A percentile compares a stretch with the other conserved stretches of the same genome.
Evolutionary conservation across 371 early-diverging fungal species (phyloP).

Genomic region (Mucor irregularis): DNA sequence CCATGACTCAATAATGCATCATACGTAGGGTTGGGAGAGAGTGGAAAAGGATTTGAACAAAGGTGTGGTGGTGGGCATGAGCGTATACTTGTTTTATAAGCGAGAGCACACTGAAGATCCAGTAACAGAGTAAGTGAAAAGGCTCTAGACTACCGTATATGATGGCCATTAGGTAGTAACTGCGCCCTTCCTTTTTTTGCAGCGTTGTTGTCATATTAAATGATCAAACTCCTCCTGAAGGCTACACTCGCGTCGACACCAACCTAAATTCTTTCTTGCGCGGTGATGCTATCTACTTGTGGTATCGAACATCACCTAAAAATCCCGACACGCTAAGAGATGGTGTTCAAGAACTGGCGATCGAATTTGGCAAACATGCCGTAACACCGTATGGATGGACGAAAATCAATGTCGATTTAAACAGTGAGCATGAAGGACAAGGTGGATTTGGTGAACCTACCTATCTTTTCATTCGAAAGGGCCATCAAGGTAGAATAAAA

Average conservation of each 20-base stretch:
- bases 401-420: slow-evolving; percentile 33
- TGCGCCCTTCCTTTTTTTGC: no score
- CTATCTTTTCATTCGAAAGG: slow-evolving; percentile 26
- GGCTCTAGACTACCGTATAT: no score
- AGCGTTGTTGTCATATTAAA: slow-evolving; percentile 35
- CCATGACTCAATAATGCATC: no score
- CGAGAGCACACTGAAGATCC: slow-evolving; percentile 20
- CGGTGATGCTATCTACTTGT: slow-evolving; percentile 38
- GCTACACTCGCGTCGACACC: slow-evolving; percentile 35
- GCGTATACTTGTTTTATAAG: slow-evolving; percentile 45
- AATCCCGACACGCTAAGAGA: slow-evolving; percentile 18
- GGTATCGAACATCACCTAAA: slow-evolving; percentile 25
- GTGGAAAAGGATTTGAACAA: slow-evolving; percentile 36
- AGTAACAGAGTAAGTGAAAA: slow-evolving; percentile 44
- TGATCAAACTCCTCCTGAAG: slow-evolving; percentile 41
- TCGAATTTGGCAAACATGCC: slow-evolving; percentile 32
- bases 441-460: slow-evolving; percentile 41
- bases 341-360: slow-evolving; percentile 30
- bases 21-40: slow-evolving; percentile 32
- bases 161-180: not conserved
- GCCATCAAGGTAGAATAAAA: slow-evolving; percentile 28
- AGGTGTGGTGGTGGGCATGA: slow-evolving; percentile 47
- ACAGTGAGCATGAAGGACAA: slow-evolving; percentile 28
- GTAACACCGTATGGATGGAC: slow-evolving; percentile 38
- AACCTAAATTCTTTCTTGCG: slow-evolving; percentile 37